Evolutionary conservation across 176 grass and related monocot species (phyloP).

Genomic region (Triticum timopheevii): DNA sequence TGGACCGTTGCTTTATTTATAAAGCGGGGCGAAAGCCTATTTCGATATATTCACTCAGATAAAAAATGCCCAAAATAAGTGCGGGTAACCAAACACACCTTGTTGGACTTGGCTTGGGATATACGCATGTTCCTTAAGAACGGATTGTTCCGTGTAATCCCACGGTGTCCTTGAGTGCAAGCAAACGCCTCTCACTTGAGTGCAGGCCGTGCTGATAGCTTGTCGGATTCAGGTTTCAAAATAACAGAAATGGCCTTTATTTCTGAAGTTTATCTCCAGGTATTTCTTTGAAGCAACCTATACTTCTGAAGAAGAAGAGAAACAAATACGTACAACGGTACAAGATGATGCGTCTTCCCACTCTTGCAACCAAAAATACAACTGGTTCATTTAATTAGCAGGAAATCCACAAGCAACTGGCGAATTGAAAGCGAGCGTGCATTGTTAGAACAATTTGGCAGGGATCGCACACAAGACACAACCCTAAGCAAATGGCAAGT

Average conservation of each 20-base stretch:
- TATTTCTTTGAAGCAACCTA: constrained; percentile 10
- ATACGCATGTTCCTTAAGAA: not conserved
- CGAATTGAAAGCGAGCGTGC: not conserved
- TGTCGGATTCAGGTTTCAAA: not conserved
- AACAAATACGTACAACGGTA: not conserved
- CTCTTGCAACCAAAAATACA: constrained; percentile 15
- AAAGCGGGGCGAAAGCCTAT: no score
- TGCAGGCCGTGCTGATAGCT: not conserved
- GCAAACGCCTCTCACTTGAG: not conserved
- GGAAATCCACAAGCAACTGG: constrained; percentile 34
- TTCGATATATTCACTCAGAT: no score
- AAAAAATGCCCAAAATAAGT: no score
- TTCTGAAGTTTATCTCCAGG: not conserved
- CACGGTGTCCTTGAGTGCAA: not conserved
- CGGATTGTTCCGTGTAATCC: not conserved
- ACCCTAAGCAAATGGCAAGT: constrained; percentile 26
- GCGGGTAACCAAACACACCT: no score
- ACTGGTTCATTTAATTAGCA: not conserved
- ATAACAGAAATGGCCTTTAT: not conserved
- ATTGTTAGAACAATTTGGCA: not conserved
- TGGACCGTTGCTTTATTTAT: no score
- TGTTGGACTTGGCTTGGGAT: not conserved
- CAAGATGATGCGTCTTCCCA: not conserved
- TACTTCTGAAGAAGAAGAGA: not conserved
- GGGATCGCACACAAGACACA: constrained; percentile 18